Evolutionary conservation across 225 moss, liverwort and hornwort genomes (phyloP).

Genomic region (Takakia lepidozioides): DNA sequence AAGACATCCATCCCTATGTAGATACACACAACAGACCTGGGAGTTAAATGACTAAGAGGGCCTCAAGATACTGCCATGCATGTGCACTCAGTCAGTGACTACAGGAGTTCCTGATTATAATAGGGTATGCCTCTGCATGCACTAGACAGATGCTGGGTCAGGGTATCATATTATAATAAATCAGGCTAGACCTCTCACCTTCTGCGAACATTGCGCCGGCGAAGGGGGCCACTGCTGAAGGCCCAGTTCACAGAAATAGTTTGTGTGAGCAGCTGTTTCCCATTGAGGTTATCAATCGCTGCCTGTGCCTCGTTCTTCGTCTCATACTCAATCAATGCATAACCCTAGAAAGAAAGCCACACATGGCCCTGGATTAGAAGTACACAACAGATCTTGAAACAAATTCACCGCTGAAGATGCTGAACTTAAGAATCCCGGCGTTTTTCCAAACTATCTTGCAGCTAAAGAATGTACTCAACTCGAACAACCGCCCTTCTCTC

Average conservation of each 20-base stretch:
- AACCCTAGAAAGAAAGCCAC: constrained; percentile 38
- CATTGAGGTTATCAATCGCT: constrained; percentile 73
- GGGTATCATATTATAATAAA: neutral
- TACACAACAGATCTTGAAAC: neutral
- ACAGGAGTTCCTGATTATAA: too few species aligned
- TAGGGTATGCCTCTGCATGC: neutral
- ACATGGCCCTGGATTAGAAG: neutral
- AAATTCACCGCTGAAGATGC: neutral
- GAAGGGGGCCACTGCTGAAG: constrained; percentile 83
- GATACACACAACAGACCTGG: neutral
- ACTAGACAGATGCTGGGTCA: neutral
- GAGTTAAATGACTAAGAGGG: neutral
- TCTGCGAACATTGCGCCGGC: constrained; percentile 80
- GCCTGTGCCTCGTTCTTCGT: constrained; percentile 55
- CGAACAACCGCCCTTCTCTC: too few species aligned
- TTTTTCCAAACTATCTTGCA: neutral
- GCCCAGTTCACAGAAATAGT: constrained; percentile 88
- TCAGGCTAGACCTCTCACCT: constrained; percentile 25
- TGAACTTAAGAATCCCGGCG: neutral
- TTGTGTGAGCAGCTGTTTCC: constrained; percentile 74
- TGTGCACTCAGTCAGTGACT: too few species aligned
- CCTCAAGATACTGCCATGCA: too few species aligned
- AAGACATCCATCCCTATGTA: neutral
- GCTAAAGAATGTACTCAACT: neutral
- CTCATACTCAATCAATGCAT: constrained; percentile 60